Base-by-base conservation (phyloP, 1,284 basidiomycete genomes). In the Ganoderma boninense region DNA sequence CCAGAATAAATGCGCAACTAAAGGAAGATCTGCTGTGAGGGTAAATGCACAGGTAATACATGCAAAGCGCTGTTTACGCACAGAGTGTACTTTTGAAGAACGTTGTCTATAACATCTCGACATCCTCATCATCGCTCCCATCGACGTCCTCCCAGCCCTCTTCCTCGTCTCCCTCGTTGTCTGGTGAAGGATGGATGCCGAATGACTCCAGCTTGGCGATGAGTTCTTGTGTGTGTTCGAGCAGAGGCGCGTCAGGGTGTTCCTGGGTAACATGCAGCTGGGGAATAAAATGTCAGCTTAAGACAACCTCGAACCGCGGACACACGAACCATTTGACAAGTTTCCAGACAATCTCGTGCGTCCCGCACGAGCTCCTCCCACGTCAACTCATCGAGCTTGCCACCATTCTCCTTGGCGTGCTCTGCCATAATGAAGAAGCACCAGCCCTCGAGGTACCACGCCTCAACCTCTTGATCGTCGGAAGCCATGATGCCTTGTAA, bases 361-460 rank as follows among this genome's bases (percentile, higher is more conserved):
- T 97, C 95, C 70, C 88, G 89, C 42, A 90, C 94, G 69, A 97
- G 90, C 73, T 97, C 95, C 77, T 92, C 87, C 87, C 92, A 93
- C 6, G 87, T 86, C 68, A 94, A 77, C 14, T 87, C 89, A 65
- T 89, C 89, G 4, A 89, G 80, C 54, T 85, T 87, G 18, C 84
- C 86, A n/a, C 86, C 88, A 42, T 80, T 86, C 72, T 90, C 89
- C 70, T 87, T 86, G 20, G 88, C 87, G 70, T 89, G 86, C 77
- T 94, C 90, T 0, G 88, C 87, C 87, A 92, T 90, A 56, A 97
- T 84, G 83, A 91, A 95, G 86, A 95, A 96, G 70, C 94, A 93
- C 95, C 96, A 97, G 65, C 96, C 97, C 79, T 97, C 94, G n/a
- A 97, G 87, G 80, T 98, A 98, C 89, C 96, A 97, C 3, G 93